Conservation (phyloP, 805 yeast species). For the Teunomyces aglyptinius region DNA sequence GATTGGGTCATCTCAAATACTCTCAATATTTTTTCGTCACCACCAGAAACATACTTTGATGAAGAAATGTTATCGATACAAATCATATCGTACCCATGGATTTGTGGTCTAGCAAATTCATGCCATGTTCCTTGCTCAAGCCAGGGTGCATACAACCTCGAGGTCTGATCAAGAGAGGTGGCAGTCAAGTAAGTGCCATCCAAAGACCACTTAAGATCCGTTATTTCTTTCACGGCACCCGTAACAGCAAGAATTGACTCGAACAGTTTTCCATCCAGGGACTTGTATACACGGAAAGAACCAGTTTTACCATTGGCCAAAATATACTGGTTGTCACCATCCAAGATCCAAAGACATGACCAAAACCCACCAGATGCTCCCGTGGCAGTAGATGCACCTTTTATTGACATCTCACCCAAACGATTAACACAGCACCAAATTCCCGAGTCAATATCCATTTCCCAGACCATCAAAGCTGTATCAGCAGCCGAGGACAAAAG, state of each 20-base stretch:
- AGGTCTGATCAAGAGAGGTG: slow-evolving; percentile 91
- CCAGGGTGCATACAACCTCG: slow-evolving; percentile 78
- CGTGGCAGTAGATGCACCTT: slow-evolving; percentile 98
- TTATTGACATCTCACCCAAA: slow-evolving; percentile 87
- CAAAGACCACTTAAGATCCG: slow-evolving; percentile 75
- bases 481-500: slow-evolving; percentile 89
- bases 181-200: slow-evolving; percentile 66
- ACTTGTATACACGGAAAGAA: slow-evolving; percentile 76
- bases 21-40: slow-evolving; percentile 90
- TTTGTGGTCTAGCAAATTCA: slow-evolving; percentile 95
- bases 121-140: slow-evolving; percentile 55
- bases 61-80: slow-evolving; percentile 62
- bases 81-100: slow-evolving; percentile 96
- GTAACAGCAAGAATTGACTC: slow-evolving; percentile 58
- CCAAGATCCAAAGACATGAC: slow-evolving; percentile 65
- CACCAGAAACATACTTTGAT: slow-evolving; percentile 81
- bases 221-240: slow-evolving; percentile 73
- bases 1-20: slow-evolving; percentile 86
- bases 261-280: slow-evolving; percentile 32
- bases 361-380: slow-evolving; percentile 80
- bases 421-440: slow-evolving; percentile 83
- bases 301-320: slow-evolving; percentile 91
- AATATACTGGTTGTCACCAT: slow-evolving; percentile 43
- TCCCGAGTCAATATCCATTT: slow-evolving; percentile 80
- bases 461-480: slow-evolving; percentile 91